Percentiles rank a stretch among this genome's conserved stretches.
Conservation (phyloP, 768 basidiomycete species). For the Hygrocybe punicea region DNA sequence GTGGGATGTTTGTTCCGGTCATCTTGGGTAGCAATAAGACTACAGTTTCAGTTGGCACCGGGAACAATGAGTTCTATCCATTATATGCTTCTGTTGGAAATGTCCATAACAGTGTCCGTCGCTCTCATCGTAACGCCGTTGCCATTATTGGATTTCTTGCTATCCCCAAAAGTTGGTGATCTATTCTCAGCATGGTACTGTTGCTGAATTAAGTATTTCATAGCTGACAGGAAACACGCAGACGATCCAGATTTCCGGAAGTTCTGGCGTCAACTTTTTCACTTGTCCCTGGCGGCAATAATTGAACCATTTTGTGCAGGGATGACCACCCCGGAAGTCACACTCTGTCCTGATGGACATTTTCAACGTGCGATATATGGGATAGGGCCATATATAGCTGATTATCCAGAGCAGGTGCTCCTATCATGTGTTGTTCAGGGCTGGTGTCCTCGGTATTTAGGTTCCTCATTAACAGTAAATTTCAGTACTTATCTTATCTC, state of each 20-base stretch:
- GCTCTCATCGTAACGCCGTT: constrained; percentile 29
- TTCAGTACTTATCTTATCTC: not conserved
- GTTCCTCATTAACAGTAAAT: not conserved
- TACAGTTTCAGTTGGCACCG: constrained; percentile 39
- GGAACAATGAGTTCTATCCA: constrained; percentile 38
- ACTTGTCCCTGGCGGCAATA: constrained; percentile 24
- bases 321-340: constrained; percentile 27
- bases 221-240: constrained; percentile 4
- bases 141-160: constrained; percentile 32
- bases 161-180: constrained; percentile 32
- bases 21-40: constrained; percentile 42
- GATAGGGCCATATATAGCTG: constrained; percentile 37
- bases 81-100: constrained; percentile 32
- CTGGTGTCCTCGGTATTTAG: constrained; percentile 27
- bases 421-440: constrained; percentile 31
- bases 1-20: constrained; percentile 30
- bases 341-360: constrained; percentile 28
- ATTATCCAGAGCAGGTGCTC: constrained; percentile 39
- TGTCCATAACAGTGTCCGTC: constrained; percentile 25
- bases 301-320: constrained; percentile 17
- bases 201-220: not conserved
- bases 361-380: constrained; percentile 28
- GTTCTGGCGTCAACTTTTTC: constrained; percentile 32
- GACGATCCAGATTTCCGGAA: constrained; percentile 19
- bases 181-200: not conserved